Evolutionary conservation across 129 eudicot species (phyloP).

Genomic region (Tagetes patula): DNA sequence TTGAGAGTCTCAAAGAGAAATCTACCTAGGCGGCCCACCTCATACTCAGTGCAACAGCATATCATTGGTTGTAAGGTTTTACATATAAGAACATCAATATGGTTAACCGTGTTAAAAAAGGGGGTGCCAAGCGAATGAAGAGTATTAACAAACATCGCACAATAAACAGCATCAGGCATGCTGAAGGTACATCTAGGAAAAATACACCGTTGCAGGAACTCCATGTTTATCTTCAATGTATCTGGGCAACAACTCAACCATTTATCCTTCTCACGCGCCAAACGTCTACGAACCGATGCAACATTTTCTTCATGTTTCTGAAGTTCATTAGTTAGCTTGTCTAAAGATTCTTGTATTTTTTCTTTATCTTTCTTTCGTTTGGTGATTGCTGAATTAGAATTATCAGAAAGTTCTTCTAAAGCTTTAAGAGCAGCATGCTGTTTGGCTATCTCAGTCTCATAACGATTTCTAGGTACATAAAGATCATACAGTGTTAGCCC

Average conservation of each 20-base stretch:
- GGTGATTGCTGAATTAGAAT: constrained; percentile 92
- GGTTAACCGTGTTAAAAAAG: constrained; percentile 94
- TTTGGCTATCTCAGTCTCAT: constrained; percentile 84
- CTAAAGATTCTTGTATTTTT: constrained; percentile 89
- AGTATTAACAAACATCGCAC: constrained; percentile 94
- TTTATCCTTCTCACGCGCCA: constrained; percentile 84
- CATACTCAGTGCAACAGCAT: constrained; percentile 98
- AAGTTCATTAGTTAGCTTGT: constrained; percentile 70
- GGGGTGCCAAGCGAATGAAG: constrained; percentile 98
- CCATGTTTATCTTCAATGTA: constrained; percentile 96
- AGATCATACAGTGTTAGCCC: constrained; percentile 97
- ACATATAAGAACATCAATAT: constrained; percentile 92
- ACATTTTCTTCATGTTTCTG: constrained; percentile 92
- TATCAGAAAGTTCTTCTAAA: constrained; percentile 90
- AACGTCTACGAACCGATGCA: constrained; percentile 84
- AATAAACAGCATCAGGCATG: constrained; percentile 97
- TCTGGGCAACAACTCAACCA: constrained; percentile 97
- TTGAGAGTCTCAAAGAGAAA: constrained; percentile 87
- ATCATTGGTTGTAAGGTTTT: constrained; percentile 99
- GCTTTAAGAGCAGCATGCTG: constrained; percentile 89
- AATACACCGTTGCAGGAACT: constrained; percentile 94
- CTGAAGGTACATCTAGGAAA: constrained; percentile 97
- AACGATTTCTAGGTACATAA: constrained; percentile 87
- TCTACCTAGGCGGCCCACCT: constrained; percentile 95
- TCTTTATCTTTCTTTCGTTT: constrained; percentile 97